These are phyloP conservation scores for Phytopythium helicoides DNA, from an alignment of 352 stramenopile species.

Conservation along the genomic window DNA sequence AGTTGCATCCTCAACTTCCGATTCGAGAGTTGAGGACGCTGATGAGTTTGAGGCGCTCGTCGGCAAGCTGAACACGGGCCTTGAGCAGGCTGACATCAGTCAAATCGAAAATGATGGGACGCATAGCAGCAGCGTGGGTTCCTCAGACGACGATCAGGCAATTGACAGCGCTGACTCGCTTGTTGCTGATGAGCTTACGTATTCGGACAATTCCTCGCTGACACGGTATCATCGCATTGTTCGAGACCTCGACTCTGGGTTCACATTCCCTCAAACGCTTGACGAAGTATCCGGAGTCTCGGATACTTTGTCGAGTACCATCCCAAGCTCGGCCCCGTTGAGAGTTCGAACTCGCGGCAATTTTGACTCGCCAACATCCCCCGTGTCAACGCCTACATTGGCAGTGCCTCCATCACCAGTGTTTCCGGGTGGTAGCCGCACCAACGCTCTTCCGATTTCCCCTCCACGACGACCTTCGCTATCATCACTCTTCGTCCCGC, in stretches of 20 bases:
- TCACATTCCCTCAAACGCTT: constrained; percentile 50
- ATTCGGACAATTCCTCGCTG: constrained; percentile 1
- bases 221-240: constrained; percentile 47
- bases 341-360: constrained; percentile 2
- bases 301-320: constrained; percentile 18
- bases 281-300: constrained; percentile 23
- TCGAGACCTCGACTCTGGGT: constrained; percentile 49
- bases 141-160: constrained; percentile 8
- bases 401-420: constrained; percentile 3
- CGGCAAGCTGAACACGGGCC: constrained; percentile 14
- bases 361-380: neutral
- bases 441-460: neutral
- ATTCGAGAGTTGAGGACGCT: constrained; percentile 14
- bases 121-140: constrained; percentile 6
- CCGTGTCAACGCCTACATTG: constrained; percentile 7
- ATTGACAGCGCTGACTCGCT: constrained; percentile 19
- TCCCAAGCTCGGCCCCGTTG: constrained; percentile 15
- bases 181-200: too few relatives aligned
- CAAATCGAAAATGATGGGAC: neutral
- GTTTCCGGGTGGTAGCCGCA: neutral
- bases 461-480: constrained; percentile 20
- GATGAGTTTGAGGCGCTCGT: constrained; percentile 26
- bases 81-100: neutral
- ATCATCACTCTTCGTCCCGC: constrained; percentile 31
- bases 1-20: constrained; percentile 24